A percentile compares a stretch with the other conserved stretches of the same genome.
Evolutionary conservation across 1,284 basidiomycete genomes (phyloP).

Genomic region (Gastroboletus turbinatus): DNA sequence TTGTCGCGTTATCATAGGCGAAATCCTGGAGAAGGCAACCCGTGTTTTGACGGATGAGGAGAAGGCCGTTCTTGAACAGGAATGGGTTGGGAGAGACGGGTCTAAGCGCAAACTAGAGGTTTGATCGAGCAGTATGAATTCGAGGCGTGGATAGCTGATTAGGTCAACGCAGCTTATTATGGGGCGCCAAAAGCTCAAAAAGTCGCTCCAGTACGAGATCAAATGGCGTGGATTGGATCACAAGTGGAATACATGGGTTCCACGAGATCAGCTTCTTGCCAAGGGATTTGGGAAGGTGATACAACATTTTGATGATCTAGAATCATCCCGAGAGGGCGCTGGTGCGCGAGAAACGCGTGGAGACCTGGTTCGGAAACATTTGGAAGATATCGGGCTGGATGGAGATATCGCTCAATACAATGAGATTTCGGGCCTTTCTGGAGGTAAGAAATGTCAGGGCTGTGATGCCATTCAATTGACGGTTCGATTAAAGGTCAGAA

Average conservation of each 20-base stretch:
- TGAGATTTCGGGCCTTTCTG: constrained; percentile 88
- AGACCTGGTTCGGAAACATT: constrained; percentile 81
- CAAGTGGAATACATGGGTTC: constrained; percentile 92
- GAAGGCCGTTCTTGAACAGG: constrained; percentile 76
- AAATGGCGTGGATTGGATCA: constrained; percentile 97
- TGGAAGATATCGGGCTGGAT: constrained; percentile 94
- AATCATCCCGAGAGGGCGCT: constrained; percentile 91
- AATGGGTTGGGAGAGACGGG: constrained; percentile 92
- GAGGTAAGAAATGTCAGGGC: constrained; percentile 48
- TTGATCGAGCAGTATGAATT: constrained; percentile 26
- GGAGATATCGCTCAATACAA: constrained; percentile 98
- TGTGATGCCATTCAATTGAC: constrained; percentile 16
- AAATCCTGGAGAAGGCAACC: constrained; percentile 91
- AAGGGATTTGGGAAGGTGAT: constrained; percentile 91
- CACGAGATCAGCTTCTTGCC: constrained; percentile 84
- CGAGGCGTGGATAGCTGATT: constrained; percentile 8
- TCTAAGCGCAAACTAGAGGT: constrained; percentile 90
- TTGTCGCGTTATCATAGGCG: constrained; percentile 46
- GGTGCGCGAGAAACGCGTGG: constrained; percentile 83
- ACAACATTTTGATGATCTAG: constrained; percentile 96
- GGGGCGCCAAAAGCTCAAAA: constrained; percentile 98
- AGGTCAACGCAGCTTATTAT: constrained; percentile 66
- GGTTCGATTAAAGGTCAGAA: constrained; percentile 72
- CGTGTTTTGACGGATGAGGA: constrained; percentile 91
- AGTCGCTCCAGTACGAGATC: constrained; percentile 93